Evolutionary conservation across 1,139 yeast genomes (phyloP).

Genomic region (Suhomyces terraborum): DNA sequence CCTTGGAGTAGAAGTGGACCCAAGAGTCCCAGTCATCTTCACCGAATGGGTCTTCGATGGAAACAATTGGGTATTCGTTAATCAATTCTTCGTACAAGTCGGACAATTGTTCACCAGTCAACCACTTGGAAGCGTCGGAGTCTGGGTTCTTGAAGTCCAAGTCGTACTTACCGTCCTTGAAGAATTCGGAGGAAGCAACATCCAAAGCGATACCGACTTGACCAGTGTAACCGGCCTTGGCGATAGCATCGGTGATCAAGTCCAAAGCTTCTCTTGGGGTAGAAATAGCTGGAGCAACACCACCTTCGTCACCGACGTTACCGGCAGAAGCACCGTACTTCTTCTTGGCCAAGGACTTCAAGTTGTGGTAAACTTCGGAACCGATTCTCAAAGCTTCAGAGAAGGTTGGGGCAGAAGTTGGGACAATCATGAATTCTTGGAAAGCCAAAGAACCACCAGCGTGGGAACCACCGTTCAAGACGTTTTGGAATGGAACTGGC

Average conservation of each 20-base stretch:
- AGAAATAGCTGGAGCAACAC: constrained; percentile 95
- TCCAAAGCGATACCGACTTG: constrained; percentile 88
- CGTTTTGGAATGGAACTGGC: constrained; percentile 97
- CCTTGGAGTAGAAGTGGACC: constrained; percentile 75
- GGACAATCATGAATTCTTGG: constrained; percentile 99
- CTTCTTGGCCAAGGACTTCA: constrained; percentile 88
- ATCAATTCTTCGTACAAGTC: constrained; percentile 75
- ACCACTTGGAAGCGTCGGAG: constrained; percentile 86
- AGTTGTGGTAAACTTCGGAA: constrained; percentile 93
- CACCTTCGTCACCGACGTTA: constrained; percentile 99
- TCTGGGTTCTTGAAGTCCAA: constrained; percentile 95
- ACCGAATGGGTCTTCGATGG: constrained; percentile 97
- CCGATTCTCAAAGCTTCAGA: constrained; percentile 94
- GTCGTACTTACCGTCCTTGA: constrained; percentile 93
- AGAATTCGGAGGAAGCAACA: constrained; percentile 96
- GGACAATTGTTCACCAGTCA: constrained; percentile 83
- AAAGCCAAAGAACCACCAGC: constrained; percentile 98
- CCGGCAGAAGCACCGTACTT: constrained; percentile 96
- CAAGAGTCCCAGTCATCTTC: constrained; percentile 99
- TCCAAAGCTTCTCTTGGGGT: constrained; percentile 95
- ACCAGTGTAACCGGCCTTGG: constrained; percentile 91
- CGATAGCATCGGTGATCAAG: constrained; percentile 84
- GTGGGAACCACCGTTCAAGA: constrained; percentile 97
- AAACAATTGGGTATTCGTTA: constrained; percentile 91
- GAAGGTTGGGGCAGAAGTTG: constrained; percentile 83